Evolutionary conservation across 352 stramenopile species (phyloP), one percentile per base, ranked within the genome.

Genomic region (Globisporangium heterothallicum): DNA sequence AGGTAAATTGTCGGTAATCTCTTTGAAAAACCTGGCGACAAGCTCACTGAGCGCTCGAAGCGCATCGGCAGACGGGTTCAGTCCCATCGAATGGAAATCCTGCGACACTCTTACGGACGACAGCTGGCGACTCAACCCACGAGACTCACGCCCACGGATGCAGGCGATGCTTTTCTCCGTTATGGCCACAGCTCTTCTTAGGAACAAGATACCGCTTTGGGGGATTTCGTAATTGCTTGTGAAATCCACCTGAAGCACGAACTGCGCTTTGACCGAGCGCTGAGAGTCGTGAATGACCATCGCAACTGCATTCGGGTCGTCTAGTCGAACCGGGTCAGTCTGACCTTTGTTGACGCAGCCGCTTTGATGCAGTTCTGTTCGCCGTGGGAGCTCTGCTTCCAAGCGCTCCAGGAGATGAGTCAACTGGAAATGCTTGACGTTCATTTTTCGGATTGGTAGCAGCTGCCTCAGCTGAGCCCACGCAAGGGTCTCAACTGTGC

Each of bases 381-480:
- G 4, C 25, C 29, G 30, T 8, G 5, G 13, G 18, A 29, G 44
- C 3, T 29, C 42, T 8, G 18, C 14, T 6, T 52, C 10, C 1
- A 67, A 19, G 3, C 27, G 44, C 34, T 64, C 49, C 16, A 83
- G 27, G 2, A 86, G 27, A n/a, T 63, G 48, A 24, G 44, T 49
- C 9, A 92, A 53, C 43, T 92, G 74, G 38, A 82, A 78, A 46
- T 92, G 78, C 34, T 80, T 76, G 6, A 68, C 48, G 24, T 92
- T 89, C 73, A 92, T 83, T 7, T 68, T 59, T 25, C 81, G 64
- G 49, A 92, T 65, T 0, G 78, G 60, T 6, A 92, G 54, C 7
- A 85, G 50, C 40, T 78, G 77, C 1, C 71, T 64, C 14, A 92
- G 53, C 21, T 82, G 53, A 14, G 25, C 6, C 78, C 81, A 92